Evolutionary conservation across 495 filamentous ascomycete genomes (phyloP).

Genomic region (Terfezia claveryi): DNA sequence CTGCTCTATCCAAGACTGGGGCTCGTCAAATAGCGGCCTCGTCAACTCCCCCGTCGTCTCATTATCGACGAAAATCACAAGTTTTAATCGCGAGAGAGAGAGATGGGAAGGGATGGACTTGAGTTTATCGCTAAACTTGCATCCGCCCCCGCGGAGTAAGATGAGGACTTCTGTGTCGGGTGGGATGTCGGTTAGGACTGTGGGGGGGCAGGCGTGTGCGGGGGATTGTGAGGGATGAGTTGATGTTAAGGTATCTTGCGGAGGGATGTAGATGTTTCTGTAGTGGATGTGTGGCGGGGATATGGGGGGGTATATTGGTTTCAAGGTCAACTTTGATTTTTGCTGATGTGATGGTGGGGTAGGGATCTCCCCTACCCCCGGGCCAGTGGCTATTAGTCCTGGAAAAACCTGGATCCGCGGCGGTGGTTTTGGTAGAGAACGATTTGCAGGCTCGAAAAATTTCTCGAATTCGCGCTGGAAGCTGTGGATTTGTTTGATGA

Average conservation of each 20-base stretch:
- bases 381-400: neutral
- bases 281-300: neutral
- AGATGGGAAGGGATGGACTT: neutral
- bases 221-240: too few species aligned
- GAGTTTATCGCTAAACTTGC: neutral
- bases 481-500: neutral
- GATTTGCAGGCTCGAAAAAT: neutral
- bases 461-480: neutral
- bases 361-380: neutral
- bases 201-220: too few species aligned
- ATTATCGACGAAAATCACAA: neutral
- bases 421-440: neutral
- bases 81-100: neutral
- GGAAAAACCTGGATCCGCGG: neutral
- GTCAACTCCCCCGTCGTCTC: neutral
- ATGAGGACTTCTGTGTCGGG: too few species aligned
- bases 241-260: too few species aligned
- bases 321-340: neutral
- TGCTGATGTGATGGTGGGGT: neutral
- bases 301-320: neutral
- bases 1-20: constrained; percentile 14
- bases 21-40: neutral
- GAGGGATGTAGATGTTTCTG: neutral
- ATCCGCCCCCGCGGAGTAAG: too few species aligned
- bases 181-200: too few species aligned